Percentiles rank a stretch among this genome's conserved stretches.
phyloP scores from a whole-genome alignment of 2,329 filamentous ascomycete genomes.

The Aspergillus costaricaensis region DNA sequence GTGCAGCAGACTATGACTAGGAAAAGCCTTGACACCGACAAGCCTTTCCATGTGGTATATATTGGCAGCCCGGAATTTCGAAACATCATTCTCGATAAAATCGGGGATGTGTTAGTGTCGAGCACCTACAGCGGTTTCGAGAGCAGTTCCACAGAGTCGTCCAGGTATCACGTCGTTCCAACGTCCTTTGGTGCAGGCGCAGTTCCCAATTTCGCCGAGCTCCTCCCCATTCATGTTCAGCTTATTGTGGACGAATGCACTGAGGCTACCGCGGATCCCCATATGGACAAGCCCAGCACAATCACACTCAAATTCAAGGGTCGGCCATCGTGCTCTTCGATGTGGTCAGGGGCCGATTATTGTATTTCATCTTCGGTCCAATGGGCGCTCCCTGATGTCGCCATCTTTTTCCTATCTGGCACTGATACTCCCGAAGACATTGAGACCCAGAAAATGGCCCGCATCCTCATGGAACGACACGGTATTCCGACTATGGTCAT shows the following conservation, averaged over 20 bases:
- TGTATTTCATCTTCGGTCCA: slow-evolving; percentile 40
- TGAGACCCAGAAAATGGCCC: slow-evolving; percentile 37
- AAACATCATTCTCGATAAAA: slow-evolving; percentile 48
- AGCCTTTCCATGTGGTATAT: slow-evolving; percentile 49
- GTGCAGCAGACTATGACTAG: slow-evolving; percentile 49
- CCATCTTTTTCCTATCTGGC: slow-evolving; percentile 47
- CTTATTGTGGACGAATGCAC: slow-evolving; percentile 52
- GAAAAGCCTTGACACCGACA: slow-evolving; percentile 41
- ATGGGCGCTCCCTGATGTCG: slow-evolving; percentile 50
- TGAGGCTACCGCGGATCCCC: slow-evolving; percentile 32
- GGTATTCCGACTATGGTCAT: slow-evolving; percentile 48
- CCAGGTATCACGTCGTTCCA: slow-evolving; percentile 51
- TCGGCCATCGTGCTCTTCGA: slow-evolving; percentile 39
- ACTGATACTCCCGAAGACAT: slow-evolving; percentile 31
- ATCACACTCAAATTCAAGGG: slow-evolving; percentile 44
- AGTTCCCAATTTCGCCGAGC: slow-evolving; percentile 50
- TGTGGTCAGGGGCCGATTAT: slow-evolving; percentile 41
- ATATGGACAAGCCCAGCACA: slow-evolving; percentile 30
- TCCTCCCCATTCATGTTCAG: slow-evolving; percentile 51
- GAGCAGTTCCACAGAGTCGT: slow-evolving; percentile 42
- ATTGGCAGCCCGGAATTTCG: slow-evolving; percentile 43
- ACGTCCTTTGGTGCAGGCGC: slow-evolving; percentile 49
- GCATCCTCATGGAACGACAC: slow-evolving; percentile 47
- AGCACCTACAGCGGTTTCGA: slow-evolving; percentile 37
- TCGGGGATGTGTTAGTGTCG: slow-evolving; percentile 50